Base-by-base conservation (phyloP, 495 filamentous ascomycete species). In the Tuber umbilicatum region DNA sequence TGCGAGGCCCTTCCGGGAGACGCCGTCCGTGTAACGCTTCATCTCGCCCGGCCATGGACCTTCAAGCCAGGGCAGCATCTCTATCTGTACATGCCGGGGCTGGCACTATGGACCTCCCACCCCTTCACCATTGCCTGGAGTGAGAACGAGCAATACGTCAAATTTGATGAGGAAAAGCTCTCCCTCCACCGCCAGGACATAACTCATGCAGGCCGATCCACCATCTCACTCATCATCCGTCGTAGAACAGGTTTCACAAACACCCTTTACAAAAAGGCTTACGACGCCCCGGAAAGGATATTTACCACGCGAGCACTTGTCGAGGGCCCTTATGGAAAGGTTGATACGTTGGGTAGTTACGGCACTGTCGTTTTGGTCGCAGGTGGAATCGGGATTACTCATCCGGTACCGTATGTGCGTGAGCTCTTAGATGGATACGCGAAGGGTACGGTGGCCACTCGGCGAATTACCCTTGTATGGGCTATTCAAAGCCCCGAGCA, bases 291-390 rank as follows among this genome's bases (percentile, higher is more conserved):
- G 2, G 86, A 89, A 47, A 87, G 89, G 67, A 87, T 85, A 70
- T 85, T 94, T 72, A 80, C 85, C 10, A 88, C 89, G 31, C 86
- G 84, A 14, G 92, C 90, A 73, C 87, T 91, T 55, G 88, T 93
- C 73, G 93, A 97, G 83, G 93, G 93, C 0, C 93, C 93, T 6
- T 97, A 97, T 84, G 91, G 91, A 55, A 81, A 81, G 90, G 90
- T 70, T 85, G 88, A 89, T 73, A 86, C 85, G 72, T 85, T 93
- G 74, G 84, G 89, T 70, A 94, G 90, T 70, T 97, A 96, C 84
- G 93, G 93, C 74, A 96, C 93, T 0, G 89, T 93, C 37, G 86
- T 97, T 79, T 88, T 97, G 35, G 93, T 97, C 79, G 93, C 93
- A 19, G 93, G 91, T 73, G 93, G 93, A 70, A 90, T 95, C 3